phyloP scores from a whole-genome alignment of 495 filamentous ascomycete species.

The Ramalina intermedia region DNA sequence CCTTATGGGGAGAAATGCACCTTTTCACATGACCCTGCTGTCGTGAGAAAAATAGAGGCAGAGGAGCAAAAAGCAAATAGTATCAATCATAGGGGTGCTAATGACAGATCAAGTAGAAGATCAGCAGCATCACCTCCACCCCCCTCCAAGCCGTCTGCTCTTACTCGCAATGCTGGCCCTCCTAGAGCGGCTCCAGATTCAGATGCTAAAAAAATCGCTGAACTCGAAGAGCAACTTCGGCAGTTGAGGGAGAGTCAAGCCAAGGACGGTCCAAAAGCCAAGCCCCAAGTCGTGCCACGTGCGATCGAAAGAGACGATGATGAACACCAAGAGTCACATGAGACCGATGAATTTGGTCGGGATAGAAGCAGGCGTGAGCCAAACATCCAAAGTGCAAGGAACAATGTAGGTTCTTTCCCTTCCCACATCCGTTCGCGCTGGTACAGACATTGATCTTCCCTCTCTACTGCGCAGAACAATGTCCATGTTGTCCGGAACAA shows the following conservation, averaged over 20 bases:
- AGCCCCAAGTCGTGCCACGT: background rate
- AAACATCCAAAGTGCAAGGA: background rate
- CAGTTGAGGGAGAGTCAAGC: slow-evolving; percentile 15
- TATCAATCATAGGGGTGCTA: slow-evolving; percentile 12
- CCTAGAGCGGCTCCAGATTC: background rate
- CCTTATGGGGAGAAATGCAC: slow-evolving; percentile 15
- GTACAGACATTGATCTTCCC: slow-evolving; percentile 5
- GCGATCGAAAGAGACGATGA: slow-evolving; percentile 6
- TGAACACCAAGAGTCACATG: slow-evolving; percentile 25
- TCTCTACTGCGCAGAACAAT: slow-evolving; percentile 13
- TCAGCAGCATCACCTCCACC: background rate
- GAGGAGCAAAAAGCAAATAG: slow-evolving; percentile 10
- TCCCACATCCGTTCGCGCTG: background rate
- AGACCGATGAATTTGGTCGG: slow-evolving; percentile 14
- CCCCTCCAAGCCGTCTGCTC: background rate
- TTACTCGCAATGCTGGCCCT: background rate
- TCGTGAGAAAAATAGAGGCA: slow-evolving; percentile 5
- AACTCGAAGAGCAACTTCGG: slow-evolving; percentile 21
- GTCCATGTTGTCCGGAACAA: slow-evolving; percentile 43
- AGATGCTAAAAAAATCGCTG: slow-evolving; percentile 9
- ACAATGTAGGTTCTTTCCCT: background rate
- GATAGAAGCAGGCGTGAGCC: slow-evolving; percentile 6
- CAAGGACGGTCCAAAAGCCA: background rate
- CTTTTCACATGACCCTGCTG: slow-evolving; percentile 13
- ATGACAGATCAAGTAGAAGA: slow-evolving; percentile 9